Conservation (phyloP, 2,329 filamentous ascomycete species). For the Simplicillium aogashimaense region DNA sequence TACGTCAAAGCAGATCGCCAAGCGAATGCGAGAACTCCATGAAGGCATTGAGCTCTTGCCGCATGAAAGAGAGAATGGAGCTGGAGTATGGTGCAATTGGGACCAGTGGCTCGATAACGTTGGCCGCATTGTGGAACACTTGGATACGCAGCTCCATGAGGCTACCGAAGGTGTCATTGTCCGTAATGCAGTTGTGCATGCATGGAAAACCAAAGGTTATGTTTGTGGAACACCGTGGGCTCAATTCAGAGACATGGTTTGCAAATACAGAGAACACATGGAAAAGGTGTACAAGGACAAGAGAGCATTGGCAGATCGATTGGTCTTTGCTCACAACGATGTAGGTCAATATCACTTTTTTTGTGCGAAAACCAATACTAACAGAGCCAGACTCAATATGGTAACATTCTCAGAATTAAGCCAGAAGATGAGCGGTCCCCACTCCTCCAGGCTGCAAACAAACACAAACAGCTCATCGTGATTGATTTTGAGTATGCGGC, state of each 20-base stretch:
- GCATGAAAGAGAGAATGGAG: conserved; percentile 66
- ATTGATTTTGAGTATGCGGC: conserved; percentile 98
- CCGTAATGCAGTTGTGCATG: conserved; percentile 21
- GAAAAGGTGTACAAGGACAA: conserved; percentile 59
- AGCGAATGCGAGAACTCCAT: conserved; percentile 93
- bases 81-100: conserved; percentile 87
- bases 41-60: conserved; percentile 82
- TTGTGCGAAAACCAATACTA: neutral
- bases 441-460: conserved; percentile 77
- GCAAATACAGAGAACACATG: conserved; percentile 70
- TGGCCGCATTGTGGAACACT: conserved; percentile 43
- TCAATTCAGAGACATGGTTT: conserved; percentile 62
- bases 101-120: conserved; percentile 75
- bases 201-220: conserved; percentile 61
- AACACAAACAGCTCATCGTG: conserved; percentile 91
- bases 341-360: conserved; percentile 39
- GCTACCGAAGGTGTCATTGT: conserved; percentile 17
- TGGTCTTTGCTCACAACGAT: conserved; percentile 97
- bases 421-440: conserved; percentile 69
- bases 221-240: conserved; percentile 81
- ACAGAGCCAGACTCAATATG: conserved; percentile 75
- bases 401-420: conserved; percentile 76
- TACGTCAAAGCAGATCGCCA: conserved; percentile 87
- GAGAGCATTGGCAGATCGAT: conserved; percentile 56
- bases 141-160: conserved; percentile 49